Percentiles rank a stretch among this genome's conserved stretches.
Evolutionary conservation across 2,329 filamentous ascomycete genomes (phyloP).

Genomic region (Colletotrichum costaricense): DNA sequence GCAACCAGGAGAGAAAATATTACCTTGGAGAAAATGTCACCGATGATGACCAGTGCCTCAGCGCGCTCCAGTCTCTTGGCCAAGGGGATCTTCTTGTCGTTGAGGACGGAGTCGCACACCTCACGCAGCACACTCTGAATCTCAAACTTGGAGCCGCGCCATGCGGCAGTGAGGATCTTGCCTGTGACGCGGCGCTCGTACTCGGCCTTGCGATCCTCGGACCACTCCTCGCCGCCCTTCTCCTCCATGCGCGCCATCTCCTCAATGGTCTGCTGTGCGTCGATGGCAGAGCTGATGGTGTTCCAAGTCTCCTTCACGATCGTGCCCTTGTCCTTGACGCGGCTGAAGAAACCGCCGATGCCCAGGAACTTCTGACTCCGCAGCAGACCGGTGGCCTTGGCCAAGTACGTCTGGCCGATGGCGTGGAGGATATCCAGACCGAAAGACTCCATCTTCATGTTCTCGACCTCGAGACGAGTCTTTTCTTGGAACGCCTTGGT

Average conservation of each 20-base stretch:
- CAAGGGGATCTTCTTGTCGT: slow-evolving; percentile 81
- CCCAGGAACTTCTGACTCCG: slow-evolving; percentile 98
- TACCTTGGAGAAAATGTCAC: slow-evolving; percentile 91
- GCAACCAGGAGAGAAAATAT: slow-evolving; percentile 43
- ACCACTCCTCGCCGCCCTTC: slow-evolving; percentile 96
- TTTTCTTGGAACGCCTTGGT: slow-evolving; percentile 93
- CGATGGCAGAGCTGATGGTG: slow-evolving; percentile 94
- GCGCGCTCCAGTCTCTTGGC: slow-evolving; percentile 91
- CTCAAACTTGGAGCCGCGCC: slow-evolving; percentile 96
- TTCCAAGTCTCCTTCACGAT: slow-evolving; percentile 99
- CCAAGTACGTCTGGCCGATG: slow-evolving; percentile 89
- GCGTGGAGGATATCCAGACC: slow-evolving; percentile 96
- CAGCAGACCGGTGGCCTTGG: slow-evolving; percentile 87
- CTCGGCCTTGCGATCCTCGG: slow-evolving; percentile 94
- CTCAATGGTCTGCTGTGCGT: slow-evolving; percentile 98
- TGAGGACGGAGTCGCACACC: slow-evolving; percentile 89
- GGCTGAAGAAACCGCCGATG: slow-evolving; percentile 92
- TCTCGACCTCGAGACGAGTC: slow-evolving; percentile 93
- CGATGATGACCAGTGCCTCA: slow-evolving; percentile 87
- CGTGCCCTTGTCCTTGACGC: slow-evolving; percentile 95
- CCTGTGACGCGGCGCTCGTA: slow-evolving; percentile 96
- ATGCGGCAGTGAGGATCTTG: slow-evolving; percentile 97
- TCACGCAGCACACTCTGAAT: slow-evolving; percentile 96
- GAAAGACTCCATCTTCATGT: slow-evolving; percentile 99
- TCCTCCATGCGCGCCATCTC: slow-evolving; percentile 98